Conservation (phyloP, 139 green algal species). For the Ettlia oleoabundans region DNA sequence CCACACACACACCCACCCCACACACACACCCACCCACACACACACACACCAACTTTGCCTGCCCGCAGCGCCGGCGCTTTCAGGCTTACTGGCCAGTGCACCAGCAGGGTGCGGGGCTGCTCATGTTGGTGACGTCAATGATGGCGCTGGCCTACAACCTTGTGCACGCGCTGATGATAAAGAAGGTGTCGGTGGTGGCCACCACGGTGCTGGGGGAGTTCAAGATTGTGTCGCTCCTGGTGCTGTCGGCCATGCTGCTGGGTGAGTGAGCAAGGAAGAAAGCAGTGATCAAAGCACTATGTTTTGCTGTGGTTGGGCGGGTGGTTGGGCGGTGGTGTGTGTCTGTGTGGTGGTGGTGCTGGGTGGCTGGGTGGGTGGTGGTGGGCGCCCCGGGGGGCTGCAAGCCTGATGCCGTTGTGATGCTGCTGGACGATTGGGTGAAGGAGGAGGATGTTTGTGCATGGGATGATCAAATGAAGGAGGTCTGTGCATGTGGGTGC, state of each 20-base stretch:
- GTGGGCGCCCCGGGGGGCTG: too few relatives aligned
- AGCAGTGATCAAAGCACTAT: background rate
- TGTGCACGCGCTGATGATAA: slow-evolving; percentile 62
- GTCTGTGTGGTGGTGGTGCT: too few relatives aligned
- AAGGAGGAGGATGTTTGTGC: too few relatives aligned
- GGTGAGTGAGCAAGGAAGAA: slow-evolving; percentile 25
- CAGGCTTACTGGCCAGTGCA: background rate
- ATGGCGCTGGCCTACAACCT: slow-evolving; percentile 43
- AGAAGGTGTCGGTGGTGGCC: slow-evolving; percentile 59
- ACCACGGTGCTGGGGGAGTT: slow-evolving; percentile 73
- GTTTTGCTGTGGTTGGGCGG: background rate
- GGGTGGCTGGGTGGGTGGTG: too few relatives aligned
- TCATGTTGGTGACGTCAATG: slow-evolving; percentile 22
- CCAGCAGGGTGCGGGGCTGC: background rate
- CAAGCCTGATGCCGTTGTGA: too few relatives aligned
- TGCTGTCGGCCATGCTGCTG: slow-evolving; percentile 65
- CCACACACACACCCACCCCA: too few relatives aligned
- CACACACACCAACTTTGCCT: too few relatives aligned
- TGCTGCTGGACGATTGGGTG: too few relatives aligned
- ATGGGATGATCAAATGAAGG: too few relatives aligned
- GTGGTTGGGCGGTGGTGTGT: too few relatives aligned
- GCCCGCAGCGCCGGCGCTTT: slow-evolving; percentile 14
- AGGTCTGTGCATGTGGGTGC: too few relatives aligned
- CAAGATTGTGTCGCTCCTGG: slow-evolving; percentile 66
- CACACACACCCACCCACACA: too few relatives aligned